Evolutionary conservation across 2,329 filamentous ascomycete genomes (phyloP).

Genomic region (Botrytis fabae): DNA sequence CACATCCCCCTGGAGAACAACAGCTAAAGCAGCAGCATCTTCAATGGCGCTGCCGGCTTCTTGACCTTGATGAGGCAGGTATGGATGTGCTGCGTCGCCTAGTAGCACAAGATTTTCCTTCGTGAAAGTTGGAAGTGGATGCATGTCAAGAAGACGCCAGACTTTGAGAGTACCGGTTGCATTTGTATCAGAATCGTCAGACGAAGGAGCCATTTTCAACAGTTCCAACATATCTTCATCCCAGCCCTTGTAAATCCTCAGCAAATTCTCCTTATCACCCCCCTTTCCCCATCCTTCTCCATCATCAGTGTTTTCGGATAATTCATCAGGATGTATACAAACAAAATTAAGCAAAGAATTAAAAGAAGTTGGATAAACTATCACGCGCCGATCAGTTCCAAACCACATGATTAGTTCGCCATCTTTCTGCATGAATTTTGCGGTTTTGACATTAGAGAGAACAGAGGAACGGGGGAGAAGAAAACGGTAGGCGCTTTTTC

Average conservation of each 20-base stretch:
- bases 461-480: constrained; percentile 32
- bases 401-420: constrained; percentile 45
- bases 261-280: neutral
- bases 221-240: constrained; percentile 12
- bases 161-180: constrained; percentile 48
- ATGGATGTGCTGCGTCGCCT: constrained; percentile 69
- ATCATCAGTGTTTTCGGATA: constrained; percentile 42
- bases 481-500: constrained; percentile 34
- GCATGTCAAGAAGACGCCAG: constrained; percentile 64
- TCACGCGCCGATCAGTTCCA: constrained; percentile 46
- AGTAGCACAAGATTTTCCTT: constrained; percentile 56
- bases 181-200: constrained; percentile 23
- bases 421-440: constrained; percentile 38
- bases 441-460: constrained; percentile 42
- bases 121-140: constrained; percentile 55
- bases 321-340: constrained; percentile 51
- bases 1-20: constrained; percentile 53
- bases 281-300: constrained; percentile 1
- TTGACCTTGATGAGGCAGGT: constrained; percentile 64
- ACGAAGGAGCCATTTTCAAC: neutral
- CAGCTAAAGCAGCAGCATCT: constrained; percentile 60
- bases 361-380: constrained; percentile 51
- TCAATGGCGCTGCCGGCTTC: constrained; percentile 66
- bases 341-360: constrained; percentile 52
- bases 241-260: constrained; percentile 12